Conservation (phyloP, 139 green algal genomes). For the Desmodesmus armatus region DNA sequence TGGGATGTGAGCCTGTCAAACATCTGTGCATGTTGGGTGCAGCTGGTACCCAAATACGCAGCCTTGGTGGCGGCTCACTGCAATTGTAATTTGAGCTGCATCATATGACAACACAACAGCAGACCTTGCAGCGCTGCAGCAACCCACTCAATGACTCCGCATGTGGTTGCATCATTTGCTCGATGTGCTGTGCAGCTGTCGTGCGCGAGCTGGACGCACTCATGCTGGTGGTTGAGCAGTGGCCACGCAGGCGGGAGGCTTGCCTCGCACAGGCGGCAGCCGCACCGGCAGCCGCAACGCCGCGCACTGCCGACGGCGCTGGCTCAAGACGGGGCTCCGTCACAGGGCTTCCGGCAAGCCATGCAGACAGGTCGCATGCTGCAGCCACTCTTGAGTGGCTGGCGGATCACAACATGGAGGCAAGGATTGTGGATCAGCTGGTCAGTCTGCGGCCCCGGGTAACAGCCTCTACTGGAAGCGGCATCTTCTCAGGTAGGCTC, state of each 20-base stretch:
- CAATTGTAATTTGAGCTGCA: too few species aligned
- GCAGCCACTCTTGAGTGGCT: constrained; percentile 52
- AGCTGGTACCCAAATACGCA: too few species aligned
- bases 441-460: constrained; percentile 40
- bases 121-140: too few species aligned
- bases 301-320: not conserved
- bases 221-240: constrained; percentile 21
- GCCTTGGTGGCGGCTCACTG: too few species aligned
- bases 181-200: constrained; percentile 46
- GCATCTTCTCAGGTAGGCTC: constrained; percentile 51
- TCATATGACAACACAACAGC: too few species aligned
- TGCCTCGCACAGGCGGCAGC: constrained; percentile 2
- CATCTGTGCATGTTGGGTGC: too few species aligned
- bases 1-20: too few species aligned
- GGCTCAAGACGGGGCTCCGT: not conserved
- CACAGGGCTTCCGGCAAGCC: too few species aligned
- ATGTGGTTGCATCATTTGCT: too few species aligned
- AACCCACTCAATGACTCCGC: too few species aligned
- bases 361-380: not conserved
- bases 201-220: constrained; percentile 56
- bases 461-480: constrained; percentile 18
- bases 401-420: constrained; percentile 57
- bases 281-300: not conserved
- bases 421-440: constrained; percentile 56
- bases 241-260: constrained; percentile 42